Evolutionary conservation across 2,329 filamentous ascomycete species (phyloP).

Genomic region (Talaromyces sp.): DNA sequence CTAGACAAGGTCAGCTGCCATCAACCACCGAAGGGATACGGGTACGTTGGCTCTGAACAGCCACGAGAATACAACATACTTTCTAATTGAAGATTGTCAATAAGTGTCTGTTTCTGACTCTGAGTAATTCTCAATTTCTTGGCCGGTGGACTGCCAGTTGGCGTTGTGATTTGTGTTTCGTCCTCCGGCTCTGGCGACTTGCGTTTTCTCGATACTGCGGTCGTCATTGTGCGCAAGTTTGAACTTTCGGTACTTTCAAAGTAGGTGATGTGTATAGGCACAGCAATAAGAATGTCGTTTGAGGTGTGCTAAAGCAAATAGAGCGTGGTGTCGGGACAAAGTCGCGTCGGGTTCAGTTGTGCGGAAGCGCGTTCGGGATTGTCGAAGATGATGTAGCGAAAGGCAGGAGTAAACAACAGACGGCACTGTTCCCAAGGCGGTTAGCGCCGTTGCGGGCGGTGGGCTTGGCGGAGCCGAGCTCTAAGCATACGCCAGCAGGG

Average conservation of each 20-base stretch:
- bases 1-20: conserved; percentile 41
- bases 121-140: conserved; percentile 60
- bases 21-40: conserved; percentile 13
- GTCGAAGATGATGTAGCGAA: conserved; percentile 1
- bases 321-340: background rate
- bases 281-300: background rate
- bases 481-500: background rate
- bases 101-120: conserved; percentile 76
- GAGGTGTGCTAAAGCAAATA: background rate
- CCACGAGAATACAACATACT: conserved; percentile 50
- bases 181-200: conserved; percentile 37
- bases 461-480: conserved; percentile 8
- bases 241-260: background rate
- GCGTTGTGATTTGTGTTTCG: conserved; percentile 45
- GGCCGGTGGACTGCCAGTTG: conserved; percentile 56
- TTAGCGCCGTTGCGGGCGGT: conserved; percentile 5
- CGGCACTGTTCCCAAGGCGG: background rate
- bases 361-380: conserved; percentile 5
- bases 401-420: conserved; percentile 6
- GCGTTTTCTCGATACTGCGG: conserved; percentile 29
- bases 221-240: conserved; percentile 28
- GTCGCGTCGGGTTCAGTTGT: background rate
- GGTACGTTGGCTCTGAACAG: conserved; percentile 11
- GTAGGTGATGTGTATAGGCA: background rate
- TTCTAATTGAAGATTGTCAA: conserved; percentile 86